Base-by-base conservation (phyloP, 345 rosid species). In the Chamaenerion angustifolium region DNA sequence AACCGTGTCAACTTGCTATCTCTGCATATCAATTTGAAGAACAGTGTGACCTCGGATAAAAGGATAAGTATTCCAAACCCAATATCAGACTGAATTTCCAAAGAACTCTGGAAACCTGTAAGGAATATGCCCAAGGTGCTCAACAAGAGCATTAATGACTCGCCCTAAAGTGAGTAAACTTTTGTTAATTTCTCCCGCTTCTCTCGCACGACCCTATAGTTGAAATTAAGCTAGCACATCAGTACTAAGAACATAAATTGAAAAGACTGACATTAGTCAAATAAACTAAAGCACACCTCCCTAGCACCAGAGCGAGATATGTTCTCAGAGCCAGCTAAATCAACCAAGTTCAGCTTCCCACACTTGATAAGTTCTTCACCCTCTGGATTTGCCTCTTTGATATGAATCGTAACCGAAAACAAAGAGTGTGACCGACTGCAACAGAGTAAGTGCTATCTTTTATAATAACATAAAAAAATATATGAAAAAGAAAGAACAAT, bases 261-360 rank as follows among this genome's bases (percentile, higher is more conserved):
- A n/a, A n/a, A n/a, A n/a, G n/a, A n/a, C n/a, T n/a, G n/a, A n/a
- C n/a, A n/a, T n/a, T n/a, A n/a, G n/a, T n/a, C n/a, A 27, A 8
- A 49, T 9, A 11, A 25, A 37, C 27, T 15, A 40, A 23, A 13
- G 16, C 23, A 8, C 77, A 93, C 96, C 84, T 93, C 99, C 50
- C 99, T 85, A 56, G 99, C 99, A 57, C 99, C 99, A 58, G 99
- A 93, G 43, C 99, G 96, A 55, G 99, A 93, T 49, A 93, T 93
- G 71, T 88, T 93, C 72, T 93, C 99, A 49, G 99, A 93, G 31
- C 99, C 99, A 16, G 99, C 99, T 48, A 93, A 76, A 65, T 93
- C 99, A 63, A 93, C 99, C 70, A 93, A 69, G 74, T 93, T 93
- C 66, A 93, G 66, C 76, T 93, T 93, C 43, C 99, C 99, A 50